Evolutionary conservation across 495 filamentous ascomycete genomes (phyloP).

Genomic region (Penicillium steckii): DNA sequence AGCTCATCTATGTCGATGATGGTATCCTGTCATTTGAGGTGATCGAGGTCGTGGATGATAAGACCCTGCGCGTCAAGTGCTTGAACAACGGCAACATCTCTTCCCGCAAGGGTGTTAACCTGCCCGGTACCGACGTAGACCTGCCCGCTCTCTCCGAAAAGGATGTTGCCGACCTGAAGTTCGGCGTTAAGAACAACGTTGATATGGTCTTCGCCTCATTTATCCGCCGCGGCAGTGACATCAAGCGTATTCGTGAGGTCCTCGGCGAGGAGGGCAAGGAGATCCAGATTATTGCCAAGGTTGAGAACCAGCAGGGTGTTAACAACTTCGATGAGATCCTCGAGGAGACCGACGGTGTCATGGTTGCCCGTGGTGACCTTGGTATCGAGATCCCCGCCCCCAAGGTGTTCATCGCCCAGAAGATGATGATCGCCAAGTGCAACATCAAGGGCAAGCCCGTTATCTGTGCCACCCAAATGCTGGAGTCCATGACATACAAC

Average conservation of each 20-base stretch:
- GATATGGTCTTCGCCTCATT: constrained; percentile 99
- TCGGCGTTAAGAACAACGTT: constrained; percentile 96
- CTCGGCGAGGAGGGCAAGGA: constrained; percentile 90
- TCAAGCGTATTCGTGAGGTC: constrained; percentile 85
- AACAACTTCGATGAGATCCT: constrained; percentile 99
- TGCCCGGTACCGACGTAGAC: constrained; percentile 97
- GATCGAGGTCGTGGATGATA: constrained; percentile 78
- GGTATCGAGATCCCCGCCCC: constrained; percentile 98
- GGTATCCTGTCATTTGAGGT: constrained; percentile 96
- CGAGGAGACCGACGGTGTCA: constrained; percentile 94
- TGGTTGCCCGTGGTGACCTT: constrained; percentile 98
- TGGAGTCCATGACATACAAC: constrained; percentile 99
- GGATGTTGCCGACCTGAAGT: constrained; percentile 87
- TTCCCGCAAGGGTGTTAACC: constrained; percentile 97
- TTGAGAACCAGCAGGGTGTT: constrained; percentile 97
- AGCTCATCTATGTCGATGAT: constrained; percentile 97
- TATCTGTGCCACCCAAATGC: constrained; percentile 90
- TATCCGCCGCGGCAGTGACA: constrained; percentile 89
- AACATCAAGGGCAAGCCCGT: constrained; percentile 98
- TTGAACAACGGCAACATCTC: constrained; percentile 98
- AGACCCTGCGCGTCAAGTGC: constrained; percentile 80
- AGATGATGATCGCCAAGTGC: constrained; percentile 99
- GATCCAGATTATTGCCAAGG: constrained; percentile 99
- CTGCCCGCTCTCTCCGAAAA: constrained; percentile 98
- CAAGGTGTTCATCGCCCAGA: constrained; percentile 98